Evolutionary conservation across 192 early-diverging fungal genomes (phyloP).

Genomic region (Chytriomyces sp.): DNA sequence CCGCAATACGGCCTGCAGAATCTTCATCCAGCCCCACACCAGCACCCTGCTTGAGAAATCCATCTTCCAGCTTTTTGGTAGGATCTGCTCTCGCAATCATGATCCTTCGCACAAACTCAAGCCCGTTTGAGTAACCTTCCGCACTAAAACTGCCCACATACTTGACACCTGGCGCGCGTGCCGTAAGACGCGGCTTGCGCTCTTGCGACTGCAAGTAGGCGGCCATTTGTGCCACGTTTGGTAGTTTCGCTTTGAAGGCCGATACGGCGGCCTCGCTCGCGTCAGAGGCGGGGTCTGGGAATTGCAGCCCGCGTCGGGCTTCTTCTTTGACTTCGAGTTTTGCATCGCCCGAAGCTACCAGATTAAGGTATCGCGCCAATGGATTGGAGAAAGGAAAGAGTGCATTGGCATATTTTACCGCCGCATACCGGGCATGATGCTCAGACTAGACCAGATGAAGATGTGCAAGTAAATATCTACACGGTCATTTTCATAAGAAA

Average conservation of each 20-base stretch:
- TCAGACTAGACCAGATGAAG: conserved; percentile 27
- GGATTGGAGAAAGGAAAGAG: conserved; percentile 51
- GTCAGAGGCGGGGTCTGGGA: conserved; percentile 33
- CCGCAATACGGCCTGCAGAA: conserved; percentile 41
- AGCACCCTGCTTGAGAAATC: conserved; percentile 28
- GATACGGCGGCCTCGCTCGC: neutral
- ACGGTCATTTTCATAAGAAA: neutral
- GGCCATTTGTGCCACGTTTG: conserved; percentile 29
- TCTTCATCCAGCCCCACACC: conserved; percentile 37
- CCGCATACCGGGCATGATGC: conserved; percentile 46
- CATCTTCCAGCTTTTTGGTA: conserved; percentile 41
- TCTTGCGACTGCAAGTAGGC: neutral
- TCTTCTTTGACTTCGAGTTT: conserved; percentile 57
- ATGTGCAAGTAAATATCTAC: neutral
- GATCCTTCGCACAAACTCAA: conserved; percentile 66
- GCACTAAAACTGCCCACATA: conserved; percentile 58
- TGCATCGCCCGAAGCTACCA: conserved; percentile 41
- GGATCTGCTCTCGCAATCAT: conserved; percentile 64
- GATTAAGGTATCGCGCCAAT: conserved; percentile 46
- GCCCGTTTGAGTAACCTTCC: conserved; percentile 64
- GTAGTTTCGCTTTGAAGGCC: conserved; percentile 25
- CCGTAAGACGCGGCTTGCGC: neutral
- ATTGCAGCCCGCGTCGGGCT: conserved; percentile 46
- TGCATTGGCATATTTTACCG: conserved; percentile 49
- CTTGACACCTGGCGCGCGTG: conserved; percentile 24